These are phyloP conservation scores for Wickerhamiella australiensis DNA, from an alignment of 805 yeast species.

Conservation along the genomic window DNA sequence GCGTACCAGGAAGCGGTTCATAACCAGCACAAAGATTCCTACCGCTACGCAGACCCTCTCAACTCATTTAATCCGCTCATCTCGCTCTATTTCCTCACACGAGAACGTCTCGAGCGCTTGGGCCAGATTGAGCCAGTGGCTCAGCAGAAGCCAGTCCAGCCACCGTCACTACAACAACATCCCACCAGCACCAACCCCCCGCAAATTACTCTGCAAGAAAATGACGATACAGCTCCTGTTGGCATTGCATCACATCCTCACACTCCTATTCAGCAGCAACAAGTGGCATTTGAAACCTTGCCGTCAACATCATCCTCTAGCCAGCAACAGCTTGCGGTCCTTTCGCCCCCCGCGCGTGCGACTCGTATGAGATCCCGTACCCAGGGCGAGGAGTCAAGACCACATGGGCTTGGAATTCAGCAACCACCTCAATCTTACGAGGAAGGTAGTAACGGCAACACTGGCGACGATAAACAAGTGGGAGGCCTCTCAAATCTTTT, in stretches of 20 bases:
- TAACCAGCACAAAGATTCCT: conserved; percentile 37
- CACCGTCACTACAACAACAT: neutral
- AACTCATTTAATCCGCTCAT: conserved; percentile 77
- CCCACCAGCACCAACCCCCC: neutral
- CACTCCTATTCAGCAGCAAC: neutral
- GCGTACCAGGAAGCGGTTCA: conserved; percentile 52
- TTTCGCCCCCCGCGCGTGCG: neutral
- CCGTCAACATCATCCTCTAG: neutral
- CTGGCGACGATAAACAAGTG: neutral
- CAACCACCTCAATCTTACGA: too few relatives aligned
- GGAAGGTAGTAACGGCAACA: neutral
- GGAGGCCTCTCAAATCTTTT: conserved; percentile 16
- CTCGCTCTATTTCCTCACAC: conserved; percentile 75
- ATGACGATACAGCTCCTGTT: neutral
- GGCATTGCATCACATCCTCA: neutral
- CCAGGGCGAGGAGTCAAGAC: conserved; percentile 5
- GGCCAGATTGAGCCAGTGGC: conserved; percentile 13
- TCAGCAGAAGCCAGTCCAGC: neutral
- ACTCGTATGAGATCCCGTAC: conserved; percentile 8
- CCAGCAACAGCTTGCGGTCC: neutral
- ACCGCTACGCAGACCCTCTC: conserved; percentile 56
- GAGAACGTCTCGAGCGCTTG: conserved; percentile 68
- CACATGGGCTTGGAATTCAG: conserved; percentile 8
- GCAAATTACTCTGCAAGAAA: conserved; percentile 1
- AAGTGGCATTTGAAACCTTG: neutral